Evolutionary conservation across 2,329 filamentous ascomycete genomes (phyloP).

Genomic region (Penicillium sp.): DNA sequence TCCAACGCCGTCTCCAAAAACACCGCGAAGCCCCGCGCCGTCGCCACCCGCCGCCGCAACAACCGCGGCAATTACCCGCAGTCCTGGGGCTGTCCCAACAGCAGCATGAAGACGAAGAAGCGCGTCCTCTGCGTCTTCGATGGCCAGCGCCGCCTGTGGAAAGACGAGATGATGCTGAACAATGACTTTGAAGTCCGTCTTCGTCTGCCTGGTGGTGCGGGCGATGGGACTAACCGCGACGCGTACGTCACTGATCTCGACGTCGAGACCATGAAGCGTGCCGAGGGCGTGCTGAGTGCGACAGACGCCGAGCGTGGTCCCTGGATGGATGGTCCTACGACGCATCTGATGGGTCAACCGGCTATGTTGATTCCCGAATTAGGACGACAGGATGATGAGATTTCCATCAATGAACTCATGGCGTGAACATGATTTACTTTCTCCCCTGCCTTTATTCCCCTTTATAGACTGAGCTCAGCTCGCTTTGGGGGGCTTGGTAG

Average conservation of each 20-base stretch:
- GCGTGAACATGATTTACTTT: slow-evolving; percentile 19
- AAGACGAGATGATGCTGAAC: slow-evolving; percentile 99
- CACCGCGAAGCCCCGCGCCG: slow-evolving; percentile 58
- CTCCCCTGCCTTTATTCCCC: slow-evolving; percentile 7
- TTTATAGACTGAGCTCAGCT: neutral
- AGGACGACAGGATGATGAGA: slow-evolving; percentile 33
- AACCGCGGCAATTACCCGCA: slow-evolving; percentile 91
- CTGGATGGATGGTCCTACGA: slow-evolving; percentile 60
- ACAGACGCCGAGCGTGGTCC: slow-evolving; percentile 86
- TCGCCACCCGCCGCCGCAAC: slow-evolving; percentile 74
- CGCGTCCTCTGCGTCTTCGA: slow-evolving; percentile 92
- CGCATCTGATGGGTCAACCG: slow-evolving; percentile 41
- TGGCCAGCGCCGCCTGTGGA: slow-evolving; percentile 83
- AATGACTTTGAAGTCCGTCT: slow-evolving; percentile 92
- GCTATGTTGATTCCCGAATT: slow-evolving; percentile 37
- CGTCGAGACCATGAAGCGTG: slow-evolving; percentile 83
- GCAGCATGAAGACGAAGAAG: slow-evolving; percentile 99
- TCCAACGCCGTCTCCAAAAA: slow-evolving; percentile 50
- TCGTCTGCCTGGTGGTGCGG: slow-evolving; percentile 72
- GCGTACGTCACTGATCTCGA: slow-evolving; percentile 92
- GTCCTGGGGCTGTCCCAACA: slow-evolving; percentile 88
- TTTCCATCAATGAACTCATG: slow-evolving; percentile 42
- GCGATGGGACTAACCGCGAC: slow-evolving; percentile 81
- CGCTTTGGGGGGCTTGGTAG: neutral
- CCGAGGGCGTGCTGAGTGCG: slow-evolving; percentile 79